Evolutionary conservation across 345 rosid species (phyloP), one percentile per base, ranked within the genome.

Genomic region (Dipteronia dyeriana): DNA sequence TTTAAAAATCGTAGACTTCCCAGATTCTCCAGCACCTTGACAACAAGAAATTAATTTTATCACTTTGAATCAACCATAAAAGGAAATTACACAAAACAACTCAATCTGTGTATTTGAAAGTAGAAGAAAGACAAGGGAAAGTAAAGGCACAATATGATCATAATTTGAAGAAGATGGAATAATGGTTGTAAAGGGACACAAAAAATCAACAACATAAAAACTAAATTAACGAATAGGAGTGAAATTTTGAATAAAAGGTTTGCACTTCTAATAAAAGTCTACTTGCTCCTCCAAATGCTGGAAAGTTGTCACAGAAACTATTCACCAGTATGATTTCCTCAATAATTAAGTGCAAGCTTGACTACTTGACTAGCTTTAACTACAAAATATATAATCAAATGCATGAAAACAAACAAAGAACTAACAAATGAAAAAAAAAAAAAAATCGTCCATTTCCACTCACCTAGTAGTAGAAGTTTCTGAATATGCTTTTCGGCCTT

Each of bases 1-100:
- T 92, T 97, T 97, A 86, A 97, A 94, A 67, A 94, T 97, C 56
- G 99, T 97, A 73, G 98, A 97, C 87, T 97, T 97, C 78, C 99
- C 99, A 1, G 98, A 97, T 81, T 97, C 99, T 70, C 99, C 99
- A 79, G 97, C 91, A 85, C 98, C 99, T 97, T 79, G 3, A 86
- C 41, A 82, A 53, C 65, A 71, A 79, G 71, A 76, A 39, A 66
- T 34, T n/a, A 62, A 73, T 60, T 14, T 57, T 4, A 59, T 70
- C 43, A 79, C 56, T 38, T 23, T 19, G 59, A 60, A 56, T 13
- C 41, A 62, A 75, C 43, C 51, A 73, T 68, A 49, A 25, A 19
- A 39, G 14, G 26, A 72, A 29, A 63, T 25, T 12, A 76, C 16
- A 68, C 54, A 78, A 75, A 9, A 19, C 14, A 67, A 10, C 5